These are phyloP conservation scores for Heritiera littoralis DNA, from an alignment of 345 rosid species.

Conservation along the genomic window DNA sequence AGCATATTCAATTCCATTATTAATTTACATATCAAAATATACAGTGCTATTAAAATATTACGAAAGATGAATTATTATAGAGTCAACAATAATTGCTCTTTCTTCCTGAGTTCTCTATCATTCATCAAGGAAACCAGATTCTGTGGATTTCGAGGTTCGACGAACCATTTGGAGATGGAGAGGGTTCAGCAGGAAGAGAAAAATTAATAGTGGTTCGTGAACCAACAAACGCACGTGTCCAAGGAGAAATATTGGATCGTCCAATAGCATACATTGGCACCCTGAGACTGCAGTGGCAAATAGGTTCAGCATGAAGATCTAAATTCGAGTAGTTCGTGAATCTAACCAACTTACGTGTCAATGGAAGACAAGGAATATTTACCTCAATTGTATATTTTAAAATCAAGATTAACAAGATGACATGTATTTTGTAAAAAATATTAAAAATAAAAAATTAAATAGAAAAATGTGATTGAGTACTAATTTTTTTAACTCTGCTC, in stretches of 20 bases:
- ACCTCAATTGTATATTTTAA: too few species aligned
- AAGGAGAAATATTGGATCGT: neutral
- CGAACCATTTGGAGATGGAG: neutral
- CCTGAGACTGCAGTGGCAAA: neutral
- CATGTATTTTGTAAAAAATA: too few species aligned
- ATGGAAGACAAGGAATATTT: neutral
- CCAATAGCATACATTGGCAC: neutral
- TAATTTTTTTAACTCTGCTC: too few species aligned
- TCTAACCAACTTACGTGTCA: neutral
- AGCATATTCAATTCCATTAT: neutral
- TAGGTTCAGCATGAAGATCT: neutral
- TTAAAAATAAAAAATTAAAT: too few species aligned
- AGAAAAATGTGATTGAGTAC: too few species aligned
- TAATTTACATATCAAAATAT: neutral
- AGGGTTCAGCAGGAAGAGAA: neutral
- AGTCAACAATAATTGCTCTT: too few species aligned
- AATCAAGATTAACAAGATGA: too few species aligned
- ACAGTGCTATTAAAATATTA: neutral
- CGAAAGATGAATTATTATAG: neutral
- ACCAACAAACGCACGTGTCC: neutral
- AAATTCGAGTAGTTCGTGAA: neutral
- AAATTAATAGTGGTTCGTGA: neutral
- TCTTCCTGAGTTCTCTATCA: too few species aligned
- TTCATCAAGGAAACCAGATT: too few species aligned
- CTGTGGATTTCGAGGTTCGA: too few species aligned